Conservation (phyloP, 2,329 filamentous ascomycete species). For the Aureobasidium sp. region DNA sequence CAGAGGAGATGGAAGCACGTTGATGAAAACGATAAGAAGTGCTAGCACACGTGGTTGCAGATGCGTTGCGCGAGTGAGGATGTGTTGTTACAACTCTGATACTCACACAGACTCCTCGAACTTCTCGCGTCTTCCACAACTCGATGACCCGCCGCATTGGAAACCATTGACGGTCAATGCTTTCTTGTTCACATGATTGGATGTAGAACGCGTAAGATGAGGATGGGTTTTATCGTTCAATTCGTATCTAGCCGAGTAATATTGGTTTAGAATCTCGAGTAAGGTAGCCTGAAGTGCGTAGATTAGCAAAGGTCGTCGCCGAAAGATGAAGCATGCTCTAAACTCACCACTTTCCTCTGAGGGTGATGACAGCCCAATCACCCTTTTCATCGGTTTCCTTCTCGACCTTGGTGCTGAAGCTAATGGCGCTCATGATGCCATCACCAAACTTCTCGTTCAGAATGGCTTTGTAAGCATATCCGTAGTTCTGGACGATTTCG, state of each 20-base stretch:
- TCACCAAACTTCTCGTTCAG: conserved; percentile 78
- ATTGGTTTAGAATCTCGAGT: conserved; percentile 39
- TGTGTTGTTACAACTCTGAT: not conserved
- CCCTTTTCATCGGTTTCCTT: conserved; percentile 86
- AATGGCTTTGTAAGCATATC: conserved; percentile 90
- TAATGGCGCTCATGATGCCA: conserved; percentile 95
- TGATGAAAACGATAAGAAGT: not conserved
- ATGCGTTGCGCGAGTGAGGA: not conserved
- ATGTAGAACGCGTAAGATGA: not conserved
- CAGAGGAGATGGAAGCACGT: not conserved
- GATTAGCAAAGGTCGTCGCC: not conserved
- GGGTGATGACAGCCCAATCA: conserved; percentile 76
- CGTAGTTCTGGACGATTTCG: conserved; percentile 95
- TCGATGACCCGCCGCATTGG: not conserved
- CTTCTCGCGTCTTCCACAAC: not conserved
- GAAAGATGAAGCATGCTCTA: not conserved
- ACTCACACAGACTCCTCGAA: not conserved
- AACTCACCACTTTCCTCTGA: conserved; percentile 74
- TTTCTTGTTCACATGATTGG: not conserved
- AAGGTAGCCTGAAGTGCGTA: conserved; percentile 37
- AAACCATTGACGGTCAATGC: not conserved
- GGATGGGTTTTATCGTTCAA: not conserved
- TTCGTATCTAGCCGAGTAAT: conserved; percentile 2
- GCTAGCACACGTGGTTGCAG: not conserved
- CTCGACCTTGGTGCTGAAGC: conserved; percentile 83